phyloP scores from a whole-genome alignment of 805 yeast species.

The Spathaspora boniae region DNA sequence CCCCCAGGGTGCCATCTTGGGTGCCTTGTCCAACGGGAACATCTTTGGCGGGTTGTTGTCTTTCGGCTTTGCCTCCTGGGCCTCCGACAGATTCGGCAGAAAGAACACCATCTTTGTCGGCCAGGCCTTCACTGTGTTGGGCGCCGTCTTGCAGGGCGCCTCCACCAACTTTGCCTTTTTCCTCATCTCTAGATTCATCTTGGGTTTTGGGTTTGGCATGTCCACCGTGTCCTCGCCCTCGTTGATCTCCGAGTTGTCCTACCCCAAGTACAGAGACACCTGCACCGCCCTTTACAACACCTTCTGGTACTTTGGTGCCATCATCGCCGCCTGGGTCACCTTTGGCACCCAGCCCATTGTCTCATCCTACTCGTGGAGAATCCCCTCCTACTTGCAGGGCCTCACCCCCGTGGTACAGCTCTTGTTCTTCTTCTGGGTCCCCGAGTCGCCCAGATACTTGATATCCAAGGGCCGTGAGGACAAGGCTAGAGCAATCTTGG shows the following conservation, averaged over 20 bases:
- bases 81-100: slow-evolving; percentile 40
- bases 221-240: slow-evolving; percentile 46
- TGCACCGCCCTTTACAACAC: slow-evolving; percentile 46
- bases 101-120: slow-evolving; percentile 26
- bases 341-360: slow-evolving; percentile 39
- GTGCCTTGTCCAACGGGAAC: slow-evolving; percentile 41
- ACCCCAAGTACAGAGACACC: slow-evolving; percentile 43
- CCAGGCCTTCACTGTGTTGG: slow-evolving; percentile 23
- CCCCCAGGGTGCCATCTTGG: slow-evolving; percentile 37
- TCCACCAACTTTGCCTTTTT: slow-evolving; percentile 36
- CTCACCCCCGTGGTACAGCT: slow-evolving; percentile 43
- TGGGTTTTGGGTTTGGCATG: slow-evolving; percentile 45
- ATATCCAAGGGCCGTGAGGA: slow-evolving; percentile 38
- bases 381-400: slow-evolving; percentile 53
- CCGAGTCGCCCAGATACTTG: slow-evolving; percentile 49
- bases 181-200: slow-evolving; percentile 42
- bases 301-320: slow-evolving; percentile 53
- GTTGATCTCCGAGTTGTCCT: slow-evolving; percentile 48
- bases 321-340: slow-evolving; percentile 50
- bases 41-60: slow-evolving; percentile 38
- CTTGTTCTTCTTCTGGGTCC: slow-evolving; percentile 33
- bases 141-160: slow-evolving; percentile 35
- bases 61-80: slow-evolving; percentile 23
- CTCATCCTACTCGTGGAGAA: slow-evolving; percentile 46
- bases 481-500: slow-evolving; percentile 41